phyloP scores from a whole-genome alignment of 2,329 filamentous ascomycete species.

The Tympanopsis confertula region DNA sequence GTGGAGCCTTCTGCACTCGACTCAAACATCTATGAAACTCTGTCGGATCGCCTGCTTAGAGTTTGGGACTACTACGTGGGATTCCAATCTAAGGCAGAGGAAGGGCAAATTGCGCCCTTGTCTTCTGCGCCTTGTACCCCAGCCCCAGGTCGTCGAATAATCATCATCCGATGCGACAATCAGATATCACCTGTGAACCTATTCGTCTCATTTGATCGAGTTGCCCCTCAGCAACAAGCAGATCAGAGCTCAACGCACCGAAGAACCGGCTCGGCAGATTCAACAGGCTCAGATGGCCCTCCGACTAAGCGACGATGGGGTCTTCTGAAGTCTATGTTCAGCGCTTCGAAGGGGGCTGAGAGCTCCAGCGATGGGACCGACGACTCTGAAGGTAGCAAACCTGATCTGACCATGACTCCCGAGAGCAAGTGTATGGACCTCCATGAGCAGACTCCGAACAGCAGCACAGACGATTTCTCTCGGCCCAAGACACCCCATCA shows the following conservation, averaged over 20 bases:
- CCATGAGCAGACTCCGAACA: not conserved
- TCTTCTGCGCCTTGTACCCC: slow-evolving; percentile 58
- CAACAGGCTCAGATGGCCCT: slow-evolving; percentile 16
- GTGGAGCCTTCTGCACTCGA: slow-evolving; percentile 40
- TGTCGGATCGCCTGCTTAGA: slow-evolving; percentile 44
- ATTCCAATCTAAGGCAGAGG: slow-evolving; percentile 42
- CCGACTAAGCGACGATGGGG: slow-evolving; percentile 10
- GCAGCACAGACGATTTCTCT: slow-evolving; percentile 2
- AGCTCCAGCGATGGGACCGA: slow-evolving; percentile 2
- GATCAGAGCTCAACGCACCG: slow-evolving; percentile 6
- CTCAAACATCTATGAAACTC: slow-evolving; percentile 43
- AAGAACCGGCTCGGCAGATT: slow-evolving; percentile 18
- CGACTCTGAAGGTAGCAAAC: not conserved
- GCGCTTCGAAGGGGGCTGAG: slow-evolving; percentile 2
- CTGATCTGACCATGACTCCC: not conserved
- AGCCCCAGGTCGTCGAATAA: slow-evolving; percentile 54
- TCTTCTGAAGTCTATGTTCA: slow-evolving; percentile 5
- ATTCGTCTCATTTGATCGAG: slow-evolving; percentile 54
- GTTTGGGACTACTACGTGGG: slow-evolving; percentile 54
- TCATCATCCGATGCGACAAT: slow-evolving; percentile 60
- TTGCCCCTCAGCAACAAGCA: slow-evolving; percentile 23
- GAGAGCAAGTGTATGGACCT: not conserved
- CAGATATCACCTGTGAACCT: slow-evolving; percentile 17
- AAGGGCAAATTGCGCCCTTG: slow-evolving; percentile 31
- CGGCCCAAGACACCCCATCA: slow-evolving; percentile 23